These are phyloP conservation scores for Gastrodia elata DNA, from an alignment of 106 monocot genomes.

Conservation along the genomic window DNA sequence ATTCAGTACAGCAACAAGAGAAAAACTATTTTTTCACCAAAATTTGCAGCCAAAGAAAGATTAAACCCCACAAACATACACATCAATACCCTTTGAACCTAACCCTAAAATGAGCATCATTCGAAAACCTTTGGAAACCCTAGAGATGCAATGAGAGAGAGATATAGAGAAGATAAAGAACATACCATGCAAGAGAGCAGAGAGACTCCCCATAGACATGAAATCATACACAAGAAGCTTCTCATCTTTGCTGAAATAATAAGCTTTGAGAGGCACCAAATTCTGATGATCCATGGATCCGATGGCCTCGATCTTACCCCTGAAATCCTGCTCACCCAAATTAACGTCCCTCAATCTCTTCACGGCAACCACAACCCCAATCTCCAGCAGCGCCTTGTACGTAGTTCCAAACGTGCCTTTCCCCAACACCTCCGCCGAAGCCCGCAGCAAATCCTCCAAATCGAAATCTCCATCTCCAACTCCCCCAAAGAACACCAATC, in stretches of 20 bases:
- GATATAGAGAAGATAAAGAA: neutral
- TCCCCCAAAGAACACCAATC: conserved; percentile 19
- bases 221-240: conserved; percentile 22
- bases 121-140: neutral
- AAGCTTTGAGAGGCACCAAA: conserved; percentile 15
- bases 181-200: conserved; percentile 17
- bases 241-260: conserved; percentile 26
- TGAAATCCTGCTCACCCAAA: conserved; percentile 17
- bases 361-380: conserved; percentile 18
- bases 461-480: conserved; percentile 9
- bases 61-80: neutral
- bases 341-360: conserved; percentile 22
- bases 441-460: conserved; percentile 23
- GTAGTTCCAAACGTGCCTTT: conserved; percentile 24
- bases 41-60: neutral
- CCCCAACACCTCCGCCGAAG: conserved; percentile 27
- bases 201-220: conserved; percentile 18
- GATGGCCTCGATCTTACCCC: conserved; percentile 14
- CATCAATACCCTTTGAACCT: neutral
- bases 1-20: too few relatives aligned
- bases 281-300: conserved; percentile 16
- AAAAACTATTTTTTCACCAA: neutral
- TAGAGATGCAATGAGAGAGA: neutral
- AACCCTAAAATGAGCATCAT: neutral
- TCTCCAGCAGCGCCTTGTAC: conserved; percentile 24